Conservation (phyloP, 2,329 filamentous ascomycete species). For the Colletotrichum filicis region DNA sequence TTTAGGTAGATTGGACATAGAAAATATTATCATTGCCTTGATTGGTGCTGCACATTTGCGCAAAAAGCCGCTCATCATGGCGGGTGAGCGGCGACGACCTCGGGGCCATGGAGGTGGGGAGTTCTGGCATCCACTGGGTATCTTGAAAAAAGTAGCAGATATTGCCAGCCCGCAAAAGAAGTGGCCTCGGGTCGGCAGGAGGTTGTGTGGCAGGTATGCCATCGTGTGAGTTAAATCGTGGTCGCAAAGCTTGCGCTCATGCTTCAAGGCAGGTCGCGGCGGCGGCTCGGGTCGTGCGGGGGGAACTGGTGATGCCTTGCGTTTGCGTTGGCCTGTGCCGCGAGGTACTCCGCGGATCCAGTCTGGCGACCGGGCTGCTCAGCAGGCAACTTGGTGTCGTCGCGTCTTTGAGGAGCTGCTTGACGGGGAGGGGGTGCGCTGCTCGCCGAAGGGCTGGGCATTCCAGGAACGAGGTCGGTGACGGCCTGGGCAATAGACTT, state of each 20-base stretch:
- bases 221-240: neutral
- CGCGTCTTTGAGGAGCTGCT: conserved; percentile 44
- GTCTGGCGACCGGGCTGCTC: conserved; percentile 67
- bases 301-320: conserved; percentile 51
- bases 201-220: neutral
- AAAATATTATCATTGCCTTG: conserved; percentile 36
- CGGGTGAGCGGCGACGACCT: conserved; percentile 20
- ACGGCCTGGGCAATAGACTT: conserved; percentile 79
- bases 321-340: conserved; percentile 57
- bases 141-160: conserved; percentile 35
- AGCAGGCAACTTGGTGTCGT: conserved; percentile 70
- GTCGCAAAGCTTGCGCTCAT: conserved; percentile 6
- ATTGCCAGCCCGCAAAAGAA: conserved; percentile 24
- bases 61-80: conserved; percentile 15
- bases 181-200: conserved; percentile 15
- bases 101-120: conserved; percentile 12
- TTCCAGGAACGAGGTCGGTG: conserved; percentile 71
- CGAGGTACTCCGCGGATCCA: conserved; percentile 62
- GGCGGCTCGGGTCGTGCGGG: conserved; percentile 57
- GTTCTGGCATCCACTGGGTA: conserved; percentile 30
- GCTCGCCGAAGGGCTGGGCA: conserved; percentile 42
- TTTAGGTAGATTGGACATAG: conserved; percentile 32
- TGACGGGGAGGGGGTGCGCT: conserved; percentile 35
- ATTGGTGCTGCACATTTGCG: conserved; percentile 18
- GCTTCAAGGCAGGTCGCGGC: conserved; percentile 48